Base-by-base conservation (phyloP, 169 alveolate species). In the Cryptosporidium baileyi region DNA sequence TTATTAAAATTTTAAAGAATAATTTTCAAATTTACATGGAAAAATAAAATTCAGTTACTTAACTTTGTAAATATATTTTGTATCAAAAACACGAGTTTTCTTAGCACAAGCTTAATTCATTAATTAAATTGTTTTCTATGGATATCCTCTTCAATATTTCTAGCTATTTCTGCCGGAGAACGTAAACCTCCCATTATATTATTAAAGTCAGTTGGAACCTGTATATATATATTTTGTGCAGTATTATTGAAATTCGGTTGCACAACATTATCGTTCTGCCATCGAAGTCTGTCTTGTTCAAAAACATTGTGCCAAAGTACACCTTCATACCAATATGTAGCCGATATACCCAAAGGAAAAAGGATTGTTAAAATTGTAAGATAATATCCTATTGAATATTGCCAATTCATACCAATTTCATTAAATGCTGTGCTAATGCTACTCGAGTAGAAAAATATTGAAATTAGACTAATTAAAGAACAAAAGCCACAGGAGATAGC, bases 101-200 rank as follows among this genome's bases (percentile, higher is more conserved):
- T n/a, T n/a, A n/a, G n/a, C n/a, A n/a, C n/a, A n/a, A n/a, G n/a
- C n/a, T n/a, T n/a, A n/a, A n/a, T n/a, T n/a, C n/a, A n/a, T n/a
- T n/a, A n/a, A n/a, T n/a, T n/a, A n/a, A n/a, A n/a, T n/a, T n/a
- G n/a, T n/a, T n/a, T n/a, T n/a, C n/a, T n/a, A n/a, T n/a, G n/a
- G n/a, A n/a, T 15, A 24, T 74, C 54, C 28, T 43, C 54, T 54
- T 74, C 85, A 22, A 74, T 74, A 15, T 60, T 28, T 17, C 85
- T 74, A 26, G 85, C 67, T 67, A 74, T 74, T 34, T 74, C 85
- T 38, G 85, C 22, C 19, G 85, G 85, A 0, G 85, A 54, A 15
- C 54, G 54, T 24, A 74, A 30, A 13, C 85, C 85, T 1, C 85
- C 85, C 85, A 74, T 74, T 19, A 74, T 34, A 22, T 47, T 54